phyloP scores from a whole-genome alignment of 345 rosid genomes.

The Gossypium mustelinum region DNA sequence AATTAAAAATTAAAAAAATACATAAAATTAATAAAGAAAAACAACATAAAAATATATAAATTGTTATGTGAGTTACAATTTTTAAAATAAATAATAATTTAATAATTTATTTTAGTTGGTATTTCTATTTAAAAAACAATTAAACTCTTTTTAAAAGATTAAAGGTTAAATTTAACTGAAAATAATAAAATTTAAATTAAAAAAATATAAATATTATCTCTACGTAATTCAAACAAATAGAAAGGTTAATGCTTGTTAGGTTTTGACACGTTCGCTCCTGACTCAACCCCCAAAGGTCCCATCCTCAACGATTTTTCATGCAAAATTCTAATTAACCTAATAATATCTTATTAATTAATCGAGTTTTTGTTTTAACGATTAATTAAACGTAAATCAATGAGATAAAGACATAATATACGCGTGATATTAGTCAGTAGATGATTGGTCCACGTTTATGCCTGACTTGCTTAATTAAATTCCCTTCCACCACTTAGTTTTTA shows the following conservation, averaged over 20 bases:
- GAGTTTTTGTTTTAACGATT: background rate
- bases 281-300: background rate
- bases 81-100: too few species aligned
- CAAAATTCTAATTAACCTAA: background rate
- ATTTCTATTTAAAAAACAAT: too few species aligned
- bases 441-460: constrained; percentile 33
- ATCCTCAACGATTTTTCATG: background rate
- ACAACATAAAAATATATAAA: too few species aligned
- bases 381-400: background rate
- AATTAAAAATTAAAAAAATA: too few species aligned
- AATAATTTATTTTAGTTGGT: too few species aligned
- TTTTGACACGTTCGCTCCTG: background rate
- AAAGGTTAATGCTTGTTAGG: background rate
- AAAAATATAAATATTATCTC: too few species aligned
- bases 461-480: background rate
- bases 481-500: background rate
- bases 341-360: background rate
- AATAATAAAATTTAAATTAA: too few species aligned
- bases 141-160: too few species aligned
- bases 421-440: constrained; percentile 19
- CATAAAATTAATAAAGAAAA: too few species aligned
- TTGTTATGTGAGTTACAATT: too few species aligned
- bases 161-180: too few species aligned
- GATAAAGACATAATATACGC: constrained; percentile 12
- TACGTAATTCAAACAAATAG: background rate